These are phyloP conservation scores for Talinum fruticosum DNA, from an alignment of 148 eudicot species.

Conservation along the genomic window DNA sequence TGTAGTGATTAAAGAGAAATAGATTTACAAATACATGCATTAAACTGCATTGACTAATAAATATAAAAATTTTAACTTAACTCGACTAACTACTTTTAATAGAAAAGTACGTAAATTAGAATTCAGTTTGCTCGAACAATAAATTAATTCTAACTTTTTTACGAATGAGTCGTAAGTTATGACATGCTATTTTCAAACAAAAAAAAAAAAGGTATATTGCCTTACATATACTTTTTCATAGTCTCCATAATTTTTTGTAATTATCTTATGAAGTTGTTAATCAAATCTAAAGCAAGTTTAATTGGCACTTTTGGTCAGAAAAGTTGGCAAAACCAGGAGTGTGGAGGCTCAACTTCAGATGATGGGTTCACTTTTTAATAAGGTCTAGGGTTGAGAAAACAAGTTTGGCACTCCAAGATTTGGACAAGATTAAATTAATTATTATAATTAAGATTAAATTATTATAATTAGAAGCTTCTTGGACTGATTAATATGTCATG, in stretches of 20 bases:
- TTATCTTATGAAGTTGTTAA: not conserved
- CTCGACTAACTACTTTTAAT: too few species aligned
- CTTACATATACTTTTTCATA: not conserved
- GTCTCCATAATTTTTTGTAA: not conserved
- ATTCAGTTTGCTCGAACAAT: too few species aligned
- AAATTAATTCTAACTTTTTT: too few species aligned
- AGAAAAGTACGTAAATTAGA: too few species aligned
- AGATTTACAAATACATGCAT: too few species aligned
- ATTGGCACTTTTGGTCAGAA: constrained; percentile 13
- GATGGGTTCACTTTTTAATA: not conserved
- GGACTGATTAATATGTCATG: constrained; percentile 10
- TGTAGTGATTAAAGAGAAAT: too few species aligned
- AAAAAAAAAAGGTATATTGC: too few species aligned
- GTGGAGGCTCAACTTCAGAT: constrained; percentile 6
- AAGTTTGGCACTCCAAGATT: not conserved
- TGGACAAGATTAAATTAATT: too few species aligned
- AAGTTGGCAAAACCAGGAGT: not conserved
- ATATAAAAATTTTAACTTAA: too few species aligned
- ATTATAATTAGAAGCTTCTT: constrained; percentile 21
- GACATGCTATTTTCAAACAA: too few species aligned
- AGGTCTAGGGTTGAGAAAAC: not conserved
- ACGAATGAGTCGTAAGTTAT: too few species aligned
- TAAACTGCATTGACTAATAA: too few species aligned
- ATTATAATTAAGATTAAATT: not conserved
- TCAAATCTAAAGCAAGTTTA: not conserved